phyloP scores from a whole-genome alignment of 495 filamentous ascomycete species.

The Penicillium longicatenatum region DNA sequence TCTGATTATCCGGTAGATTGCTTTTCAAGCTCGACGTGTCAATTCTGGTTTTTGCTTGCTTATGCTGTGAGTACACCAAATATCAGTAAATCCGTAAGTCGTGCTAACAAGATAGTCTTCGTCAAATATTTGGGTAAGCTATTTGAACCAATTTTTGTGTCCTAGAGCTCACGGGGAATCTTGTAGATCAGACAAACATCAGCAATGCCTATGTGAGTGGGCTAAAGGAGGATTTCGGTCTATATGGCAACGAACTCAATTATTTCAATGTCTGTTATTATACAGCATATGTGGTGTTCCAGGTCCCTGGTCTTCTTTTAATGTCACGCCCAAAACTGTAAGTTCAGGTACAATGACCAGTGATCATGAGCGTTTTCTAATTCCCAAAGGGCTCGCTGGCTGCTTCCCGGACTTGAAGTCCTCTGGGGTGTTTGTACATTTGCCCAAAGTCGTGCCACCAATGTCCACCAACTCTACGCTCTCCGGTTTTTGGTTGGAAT shows the following conservation, averaged over 20 bases:
- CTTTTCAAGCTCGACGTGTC: slow-evolving; percentile 38
- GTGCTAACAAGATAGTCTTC: slow-evolving; percentile 29
- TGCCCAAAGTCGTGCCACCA: slow-evolving; percentile 40
- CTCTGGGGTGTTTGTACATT: slow-evolving; percentile 32
- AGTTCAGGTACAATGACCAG: slow-evolving; percentile 1
- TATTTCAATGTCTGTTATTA: slow-evolving; percentile 45
- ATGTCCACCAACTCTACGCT: slow-evolving; percentile 45
- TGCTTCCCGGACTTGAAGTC: slow-evolving; percentile 35
- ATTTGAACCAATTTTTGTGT: not conserved
- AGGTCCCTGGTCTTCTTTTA: slow-evolving; percentile 37
- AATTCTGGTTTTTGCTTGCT: slow-evolving; percentile 37
- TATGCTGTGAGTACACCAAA: slow-evolving; percentile 37
- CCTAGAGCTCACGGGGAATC: not conserved
- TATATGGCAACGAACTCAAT: slow-evolving; percentile 58
- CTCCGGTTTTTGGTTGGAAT: slow-evolving; percentile 57
- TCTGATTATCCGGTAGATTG: slow-evolving; percentile 21
- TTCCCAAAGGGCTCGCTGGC: slow-evolving; percentile 34
- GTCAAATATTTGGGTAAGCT: slow-evolving; percentile 37
- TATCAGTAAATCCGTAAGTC: not conserved
- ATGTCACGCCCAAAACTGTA: slow-evolving; percentile 40
- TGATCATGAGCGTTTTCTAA: not conserved
- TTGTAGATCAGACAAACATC: slow-evolving; percentile 47
- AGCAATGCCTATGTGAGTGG: slow-evolving; percentile 57
- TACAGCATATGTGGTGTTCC: slow-evolving; percentile 42
- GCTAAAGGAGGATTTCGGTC: slow-evolving; percentile 59